Conservation (phyloP, 1,284 basidiomycete species). For the Sporisorium sorghi region DNA sequence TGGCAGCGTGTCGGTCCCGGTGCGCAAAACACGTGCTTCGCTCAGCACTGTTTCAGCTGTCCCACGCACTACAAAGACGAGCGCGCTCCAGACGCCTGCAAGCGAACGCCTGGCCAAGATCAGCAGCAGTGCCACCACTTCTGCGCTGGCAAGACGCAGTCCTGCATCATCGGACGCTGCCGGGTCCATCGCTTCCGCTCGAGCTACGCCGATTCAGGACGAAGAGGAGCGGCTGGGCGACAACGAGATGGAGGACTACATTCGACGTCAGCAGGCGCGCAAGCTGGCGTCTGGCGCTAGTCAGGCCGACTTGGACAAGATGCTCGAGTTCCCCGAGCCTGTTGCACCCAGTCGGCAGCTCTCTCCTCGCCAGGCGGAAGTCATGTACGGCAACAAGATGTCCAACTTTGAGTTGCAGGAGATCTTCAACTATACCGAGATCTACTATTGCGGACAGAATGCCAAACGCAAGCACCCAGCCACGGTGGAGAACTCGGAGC, state of each 20-base stretch:
- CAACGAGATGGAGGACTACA: slow-evolving; percentile 96
- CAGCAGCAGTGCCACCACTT: slow-evolving; percentile 15
- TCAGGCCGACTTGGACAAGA: slow-evolving; percentile 86
- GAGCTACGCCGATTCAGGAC: slow-evolving; percentile 52
- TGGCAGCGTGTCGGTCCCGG: slow-evolving; percentile 27
- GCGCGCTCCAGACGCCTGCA: slow-evolving; percentile 16
- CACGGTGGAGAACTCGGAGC: slow-evolving; percentile 77
- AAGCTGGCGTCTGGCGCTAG: slow-evolving; percentile 81
- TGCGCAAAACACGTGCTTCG: slow-evolving; percentile 42
- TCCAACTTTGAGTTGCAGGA: slow-evolving; percentile 85
- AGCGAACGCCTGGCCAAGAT: slow-evolving; percentile 31
- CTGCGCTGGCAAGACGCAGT: slow-evolving; percentile 29
- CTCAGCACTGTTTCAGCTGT: slow-evolving; percentile 20
- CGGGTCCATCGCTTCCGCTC: slow-evolving; percentile 20
- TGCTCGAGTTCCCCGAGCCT: slow-evolving; percentile 93
- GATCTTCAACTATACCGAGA: slow-evolving; percentile 84
- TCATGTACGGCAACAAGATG: slow-evolving; percentile 70
- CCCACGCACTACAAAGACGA: slow-evolving; percentile 21
- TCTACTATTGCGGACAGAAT: slow-evolving; percentile 81
- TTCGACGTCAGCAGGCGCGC: slow-evolving; percentile 87
- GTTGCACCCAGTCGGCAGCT: slow-evolving; percentile 78
- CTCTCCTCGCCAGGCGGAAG: slow-evolving; percentile 75
- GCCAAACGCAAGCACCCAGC: slow-evolving; percentile 62
- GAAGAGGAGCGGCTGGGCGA: slow-evolving; percentile 93
- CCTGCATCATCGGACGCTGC: slow-evolving; percentile 37